Base-by-base conservation (phyloP, 495 filamentous ascomycete genomes). In the Clohesyomyces aquaticus region DNA sequence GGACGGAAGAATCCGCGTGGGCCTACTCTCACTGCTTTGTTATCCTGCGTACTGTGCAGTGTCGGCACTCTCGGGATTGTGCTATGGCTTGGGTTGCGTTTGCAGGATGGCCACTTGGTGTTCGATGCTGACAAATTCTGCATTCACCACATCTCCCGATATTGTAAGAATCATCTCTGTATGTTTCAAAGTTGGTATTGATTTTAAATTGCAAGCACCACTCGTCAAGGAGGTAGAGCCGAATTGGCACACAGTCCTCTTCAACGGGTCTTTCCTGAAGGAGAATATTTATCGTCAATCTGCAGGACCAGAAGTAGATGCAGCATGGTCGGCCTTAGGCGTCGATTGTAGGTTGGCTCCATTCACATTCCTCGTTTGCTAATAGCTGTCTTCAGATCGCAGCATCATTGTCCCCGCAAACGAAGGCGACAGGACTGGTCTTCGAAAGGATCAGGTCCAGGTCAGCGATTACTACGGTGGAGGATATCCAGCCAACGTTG, bases 261-360 rank as follows among this genome's bases (percentile, higher is more conserved):
- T 80, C 68, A 82, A 84, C 65, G 82, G 82, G 18, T 79, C 80
- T 0, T 75, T 85, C 2, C 35, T 85, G 21, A 77, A 82, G 19
- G 77, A 83, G 53, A 81, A 82, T 47, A 72, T 79, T 23, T 87
- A 78, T 66, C 80, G 83, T 12, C 75, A 79, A 53, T 60, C 75
- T 38, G 80, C 79, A 0, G 75, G 79, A 18, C 80, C 81, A 0
- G 81, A 82, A 56, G 81, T 85, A 1, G 84, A 87, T 66, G 81
- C 77, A 1, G 83, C 82, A 3, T 87, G 84, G 83, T 76, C 77
- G 29, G 75, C 80, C 1, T 65, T 87, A 0, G 84, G 84, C 2
- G 73, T 79, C 0, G 75, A 83, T 45, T 84, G 80, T 82, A 51
- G 55, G 69, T n/a, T n/a, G n/a, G 70, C 10, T 81, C 84, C 55